Evolutionary conservation across 176 grass and related monocot species (phyloP).

Genomic region (Secale cereale): DNA sequence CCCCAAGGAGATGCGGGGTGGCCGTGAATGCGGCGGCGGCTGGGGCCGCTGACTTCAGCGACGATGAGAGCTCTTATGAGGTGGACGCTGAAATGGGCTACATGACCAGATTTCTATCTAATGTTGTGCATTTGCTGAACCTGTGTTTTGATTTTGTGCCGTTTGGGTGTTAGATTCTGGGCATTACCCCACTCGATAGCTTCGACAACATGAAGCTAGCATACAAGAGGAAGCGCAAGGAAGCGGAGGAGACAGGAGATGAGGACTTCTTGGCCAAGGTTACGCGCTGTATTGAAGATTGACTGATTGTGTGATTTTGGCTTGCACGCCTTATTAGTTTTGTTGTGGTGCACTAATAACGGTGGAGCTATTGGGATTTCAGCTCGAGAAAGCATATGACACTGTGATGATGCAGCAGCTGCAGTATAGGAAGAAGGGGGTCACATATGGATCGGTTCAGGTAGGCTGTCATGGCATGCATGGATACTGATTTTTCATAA

Average conservation of each 20-base stretch:
- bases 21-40: conserved; percentile 51
- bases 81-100: conserved; percentile 28
- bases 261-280: conserved; percentile 69
- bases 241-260: conserved; percentile 75
- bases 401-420: conserved; percentile 97
- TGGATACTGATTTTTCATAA: neutral
- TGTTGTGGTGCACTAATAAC: neutral
- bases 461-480: conserved; percentile 11
- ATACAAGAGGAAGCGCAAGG: conserved; percentile 83
- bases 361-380: conserved; percentile 9
- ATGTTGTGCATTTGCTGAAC: neutral
- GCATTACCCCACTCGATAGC: conserved; percentile 65
- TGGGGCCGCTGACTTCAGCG: conserved; percentile 44
- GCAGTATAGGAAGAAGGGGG: conserved; percentile 80
- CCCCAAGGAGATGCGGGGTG: conserved; percentile 18
- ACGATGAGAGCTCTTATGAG: conserved; percentile 86
- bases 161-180: conserved; percentile 59
- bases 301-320: neutral
- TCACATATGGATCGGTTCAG: conserved; percentile 83
- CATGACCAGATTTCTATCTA: neutral
- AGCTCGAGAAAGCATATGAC: conserved; percentile 89
- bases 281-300: neutral
- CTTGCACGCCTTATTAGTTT: neutral
- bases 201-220: conserved; percentile 90
- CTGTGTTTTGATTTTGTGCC: neutral